A percentile compares a stretch with the other conserved stretches of the same genome.
Evolutionary conservation across 176 grass and related monocot species (phyloP).

Genomic region (Lolium perenne): DNA sequence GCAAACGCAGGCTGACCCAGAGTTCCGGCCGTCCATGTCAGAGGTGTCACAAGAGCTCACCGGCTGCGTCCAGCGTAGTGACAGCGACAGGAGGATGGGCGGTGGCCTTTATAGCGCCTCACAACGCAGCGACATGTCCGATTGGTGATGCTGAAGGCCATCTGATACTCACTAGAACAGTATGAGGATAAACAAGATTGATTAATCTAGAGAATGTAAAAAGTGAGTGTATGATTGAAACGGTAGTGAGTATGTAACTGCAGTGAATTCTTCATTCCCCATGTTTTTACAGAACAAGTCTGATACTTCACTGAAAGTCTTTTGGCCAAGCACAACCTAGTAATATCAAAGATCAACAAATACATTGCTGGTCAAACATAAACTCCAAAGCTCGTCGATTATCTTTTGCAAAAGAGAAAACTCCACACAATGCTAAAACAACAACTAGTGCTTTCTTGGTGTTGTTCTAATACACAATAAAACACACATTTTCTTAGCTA

Average conservation of each 20-base stretch:
- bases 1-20: constrained; percentile 67
- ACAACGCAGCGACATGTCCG: constrained; percentile 63
- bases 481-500: constrained; percentile 7
- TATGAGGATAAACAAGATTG: constrained; percentile 15
- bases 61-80: constrained; percentile 56
- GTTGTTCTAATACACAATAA: neutral
- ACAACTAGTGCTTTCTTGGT: neutral
- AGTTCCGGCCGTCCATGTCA: constrained; percentile 78
- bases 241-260: constrained; percentile 24
- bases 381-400: constrained; percentile 24
- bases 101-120: constrained; percentile 47
- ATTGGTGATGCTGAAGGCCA: constrained; percentile 49
- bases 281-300: neutral
- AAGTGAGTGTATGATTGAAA: neutral
- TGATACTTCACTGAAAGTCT: constrained; percentile 31
- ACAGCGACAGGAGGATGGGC: constrained; percentile 61
- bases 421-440: neutral
- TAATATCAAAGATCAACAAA: constrained; percentile 12
- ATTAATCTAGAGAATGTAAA: constrained; percentile 47
- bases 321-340: neutral
- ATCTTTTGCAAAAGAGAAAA: constrained; percentile 10
- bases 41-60: constrained; percentile 75
- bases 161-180: constrained; percentile 26
- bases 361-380: constrained; percentile 21
- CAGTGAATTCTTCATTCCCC: neutral